A percentile compares a stretch with the other conserved stretches of the same genome.
phyloP scores from a whole-genome alignment of 2,329 filamentous ascomycete species.

The Fusarium piperis region DNA sequence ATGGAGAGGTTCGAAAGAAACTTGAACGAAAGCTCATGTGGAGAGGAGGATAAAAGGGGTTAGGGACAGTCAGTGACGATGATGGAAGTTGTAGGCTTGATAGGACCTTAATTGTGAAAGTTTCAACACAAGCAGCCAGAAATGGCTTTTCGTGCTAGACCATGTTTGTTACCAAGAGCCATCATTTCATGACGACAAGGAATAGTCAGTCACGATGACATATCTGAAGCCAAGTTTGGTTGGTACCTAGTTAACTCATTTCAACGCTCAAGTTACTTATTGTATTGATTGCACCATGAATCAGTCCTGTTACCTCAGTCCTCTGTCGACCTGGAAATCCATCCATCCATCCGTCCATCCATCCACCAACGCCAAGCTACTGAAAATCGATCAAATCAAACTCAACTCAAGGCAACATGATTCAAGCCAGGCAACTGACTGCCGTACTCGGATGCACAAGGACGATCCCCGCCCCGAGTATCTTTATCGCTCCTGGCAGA shows the following conservation, averaged over 20 bases:
- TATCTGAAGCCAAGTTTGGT: background rate
- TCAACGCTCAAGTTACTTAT: constrained; percentile 37
- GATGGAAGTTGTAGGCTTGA: background rate
- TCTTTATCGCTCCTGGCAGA: constrained; percentile 8
- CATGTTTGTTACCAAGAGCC: background rate
- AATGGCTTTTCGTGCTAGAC: background rate
- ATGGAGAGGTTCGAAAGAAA: background rate
- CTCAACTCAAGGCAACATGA: constrained; percentile 9
- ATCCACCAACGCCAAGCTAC: constrained; percentile 44
- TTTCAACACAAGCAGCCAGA: background rate
- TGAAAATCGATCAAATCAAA: constrained; percentile 33
- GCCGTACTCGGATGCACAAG: constrained; percentile 24
- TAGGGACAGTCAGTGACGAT: background rate
- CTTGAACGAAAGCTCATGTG: background rate
- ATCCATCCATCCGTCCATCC: constrained; percentile 22
- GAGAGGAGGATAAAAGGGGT: background rate
- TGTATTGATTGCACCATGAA: constrained; percentile 27
- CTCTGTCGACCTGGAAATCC: constrained; percentile 25
- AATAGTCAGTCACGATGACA: background rate
- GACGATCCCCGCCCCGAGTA: constrained; percentile 2
- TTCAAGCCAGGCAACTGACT: constrained; percentile 14
- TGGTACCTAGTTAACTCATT: constrained; percentile 26
- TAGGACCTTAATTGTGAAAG: constrained; percentile 7
- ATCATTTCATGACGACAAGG: background rate
- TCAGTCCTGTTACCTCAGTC: constrained; percentile 16